Percentiles rank a stretch among this genome's conserved stretches.
phyloP scores from a whole-genome alignment of 495 filamentous ascomycete species.

The Hypoxylon cercidicola region DNA sequence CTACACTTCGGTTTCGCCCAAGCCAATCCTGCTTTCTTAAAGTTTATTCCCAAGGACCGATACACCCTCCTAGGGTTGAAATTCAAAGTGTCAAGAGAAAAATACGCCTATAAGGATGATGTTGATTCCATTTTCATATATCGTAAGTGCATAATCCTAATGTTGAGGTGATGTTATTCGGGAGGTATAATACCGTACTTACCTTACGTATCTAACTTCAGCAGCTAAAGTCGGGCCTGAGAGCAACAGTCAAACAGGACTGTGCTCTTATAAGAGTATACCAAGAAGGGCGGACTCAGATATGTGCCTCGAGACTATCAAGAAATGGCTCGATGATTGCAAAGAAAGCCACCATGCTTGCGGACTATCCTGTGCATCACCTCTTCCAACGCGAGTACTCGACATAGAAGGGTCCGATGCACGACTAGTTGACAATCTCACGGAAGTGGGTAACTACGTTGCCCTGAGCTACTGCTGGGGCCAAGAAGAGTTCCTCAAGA shows the following conservation, averaged over 20 bases:
- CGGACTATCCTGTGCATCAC: background rate
- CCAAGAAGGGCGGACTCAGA: background rate
- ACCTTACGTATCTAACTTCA: background rate
- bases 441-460: background rate
- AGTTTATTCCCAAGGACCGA: background rate
- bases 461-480: background rate
- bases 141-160: background rate
- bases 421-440: background rate
- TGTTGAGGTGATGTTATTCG: background rate
- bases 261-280: conserved; percentile 1
- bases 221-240: background rate
- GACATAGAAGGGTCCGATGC: background rate
- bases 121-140: conserved; percentile 6
- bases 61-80: background rate
- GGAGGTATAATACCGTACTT: no score
- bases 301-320: background rate
- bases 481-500: background rate
- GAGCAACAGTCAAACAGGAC: background rate
- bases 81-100: background rate
- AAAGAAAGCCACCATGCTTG: background rate
- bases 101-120: background rate
- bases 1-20: background rate
- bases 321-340: background rate
- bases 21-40: background rate
- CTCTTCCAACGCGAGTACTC: background rate